These are phyloP conservation scores for Pyrenula aspistea DNA, from an alignment of 495 filamentous ascomycete species.

Conservation along the genomic window DNA sequence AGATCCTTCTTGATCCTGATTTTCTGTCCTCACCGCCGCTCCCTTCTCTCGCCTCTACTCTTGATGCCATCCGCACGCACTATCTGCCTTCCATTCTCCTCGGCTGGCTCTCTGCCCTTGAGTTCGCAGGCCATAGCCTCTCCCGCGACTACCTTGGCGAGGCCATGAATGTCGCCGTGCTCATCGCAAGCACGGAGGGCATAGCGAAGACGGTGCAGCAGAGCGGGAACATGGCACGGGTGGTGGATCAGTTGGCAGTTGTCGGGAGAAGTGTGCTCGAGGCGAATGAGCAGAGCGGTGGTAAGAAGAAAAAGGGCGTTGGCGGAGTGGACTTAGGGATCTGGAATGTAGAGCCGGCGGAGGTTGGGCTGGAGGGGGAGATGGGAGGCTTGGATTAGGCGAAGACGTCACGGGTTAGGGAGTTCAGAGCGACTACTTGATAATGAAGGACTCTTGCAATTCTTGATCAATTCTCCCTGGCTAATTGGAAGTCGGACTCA, in stretches of 20 bases:
- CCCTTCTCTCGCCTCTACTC: not conserved
- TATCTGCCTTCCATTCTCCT: conserved; percentile 76
- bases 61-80: conserved; percentile 44
- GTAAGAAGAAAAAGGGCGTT: conserved; percentile 32
- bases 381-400: not conserved
- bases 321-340: conserved; percentile 27
- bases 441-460: no score
- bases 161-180: conserved; percentile 64
- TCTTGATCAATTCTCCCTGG: no score
- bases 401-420: no score
- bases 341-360: conserved; percentile 26
- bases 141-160: conserved; percentile 54
- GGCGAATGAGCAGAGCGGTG: conserved; percentile 27
- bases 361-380: conserved; percentile 8
- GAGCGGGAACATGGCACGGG: conserved; percentile 60
- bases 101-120: conserved; percentile 63
- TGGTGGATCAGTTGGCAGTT: conserved; percentile 61
- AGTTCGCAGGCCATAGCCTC: conserved; percentile 52
- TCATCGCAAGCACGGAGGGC: conserved; percentile 50
- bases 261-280: conserved; percentile 64
- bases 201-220: conserved; percentile 53
- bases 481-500: no score
- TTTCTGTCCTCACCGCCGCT: not conserved
- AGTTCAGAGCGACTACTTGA: no score
- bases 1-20: not conserved